phyloP scores from a whole-genome alignment of 2,329 filamentous ascomycete genomes.

The Aspergillus intermedius region DNA sequence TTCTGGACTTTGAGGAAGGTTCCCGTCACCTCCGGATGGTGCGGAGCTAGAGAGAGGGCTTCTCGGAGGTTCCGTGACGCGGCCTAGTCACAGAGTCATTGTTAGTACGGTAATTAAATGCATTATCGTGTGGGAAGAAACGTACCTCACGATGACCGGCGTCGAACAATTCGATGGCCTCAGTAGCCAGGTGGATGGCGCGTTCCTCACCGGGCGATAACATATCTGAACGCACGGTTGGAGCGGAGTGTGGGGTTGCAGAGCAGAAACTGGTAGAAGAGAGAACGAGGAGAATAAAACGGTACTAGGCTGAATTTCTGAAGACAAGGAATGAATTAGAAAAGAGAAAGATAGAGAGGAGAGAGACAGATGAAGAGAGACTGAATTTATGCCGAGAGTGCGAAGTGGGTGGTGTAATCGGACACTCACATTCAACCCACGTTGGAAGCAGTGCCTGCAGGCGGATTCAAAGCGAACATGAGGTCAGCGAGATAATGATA shows the following conservation, averaged over 20 bases:
- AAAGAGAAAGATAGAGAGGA: too few species aligned
- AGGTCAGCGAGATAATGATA: not conserved
- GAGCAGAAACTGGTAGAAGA: too few species aligned
- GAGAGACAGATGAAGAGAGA: not conserved
- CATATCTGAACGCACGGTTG: constrained; percentile 24
- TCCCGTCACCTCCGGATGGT: constrained; percentile 39
- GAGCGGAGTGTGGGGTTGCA: too few species aligned
- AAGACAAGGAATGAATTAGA: too few species aligned
- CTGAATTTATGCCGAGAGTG: not conserved
- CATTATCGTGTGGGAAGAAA: not conserved
- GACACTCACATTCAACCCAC: not conserved
- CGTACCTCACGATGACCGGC: constrained; percentile 42
- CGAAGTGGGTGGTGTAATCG: not conserved
- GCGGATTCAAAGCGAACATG: constrained; percentile 1
- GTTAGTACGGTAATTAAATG: not conserved
- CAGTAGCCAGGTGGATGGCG: constrained; percentile 40
- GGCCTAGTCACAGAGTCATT: constrained; percentile 25
- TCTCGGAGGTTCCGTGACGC: constrained; percentile 44
- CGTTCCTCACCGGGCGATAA: constrained; percentile 40
- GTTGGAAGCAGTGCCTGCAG: not conserved
- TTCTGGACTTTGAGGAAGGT: constrained; percentile 41
- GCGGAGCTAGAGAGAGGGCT: constrained; percentile 42
- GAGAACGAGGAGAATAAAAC: too few species aligned
- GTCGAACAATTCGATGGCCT: constrained; percentile 42
- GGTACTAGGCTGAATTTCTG: too few species aligned